A percentile compares a stretch with the other conserved stretches of the same genome.
These are phyloP conservation scores for Penicillium canescens DNA, from an alignment of 495 filamentous ascomycete species.

Conservation along the genomic window DNA sequence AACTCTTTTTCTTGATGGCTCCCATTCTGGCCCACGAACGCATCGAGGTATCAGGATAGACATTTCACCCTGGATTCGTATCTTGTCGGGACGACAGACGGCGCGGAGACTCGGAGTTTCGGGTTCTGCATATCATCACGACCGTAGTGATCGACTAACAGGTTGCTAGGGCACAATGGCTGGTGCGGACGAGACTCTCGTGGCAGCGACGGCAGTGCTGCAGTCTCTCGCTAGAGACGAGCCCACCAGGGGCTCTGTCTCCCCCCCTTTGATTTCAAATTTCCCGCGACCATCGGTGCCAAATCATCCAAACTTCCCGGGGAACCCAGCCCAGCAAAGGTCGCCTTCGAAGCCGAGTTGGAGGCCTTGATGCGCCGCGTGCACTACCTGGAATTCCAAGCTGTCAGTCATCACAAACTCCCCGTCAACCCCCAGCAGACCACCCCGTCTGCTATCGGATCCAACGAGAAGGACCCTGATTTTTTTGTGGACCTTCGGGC, in stretches of 20 bases:
- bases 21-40: no score
- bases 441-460: constrained; percentile 54
- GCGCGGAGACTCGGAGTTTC: no score
- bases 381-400: constrained; percentile 67
- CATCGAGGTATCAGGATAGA: no score
- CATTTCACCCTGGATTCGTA: no score
- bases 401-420: constrained; percentile 57
- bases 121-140: no score
- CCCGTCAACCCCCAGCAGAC: constrained; percentile 49
- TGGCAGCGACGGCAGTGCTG: constrained; percentile 62
- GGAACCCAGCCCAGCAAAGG: constrained; percentile 60
- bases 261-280: constrained; percentile 42
- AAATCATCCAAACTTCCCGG: constrained; percentile 65
- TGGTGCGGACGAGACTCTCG: constrained; percentile 60
- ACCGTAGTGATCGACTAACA: no score
- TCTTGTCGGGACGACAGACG: no score
- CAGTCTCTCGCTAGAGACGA: constrained; percentile 59
- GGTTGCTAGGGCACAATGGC: constrained; percentile 51
- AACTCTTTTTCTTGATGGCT: no score
- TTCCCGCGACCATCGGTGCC: constrained; percentile 36
- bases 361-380: constrained; percentile 66
- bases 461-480: constrained; percentile 37
- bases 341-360: constrained; percentile 68
- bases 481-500: constrained; percentile 42
- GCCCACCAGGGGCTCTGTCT: constrained; percentile 37